Percentiles rank a stretch among this genome's conserved stretches.
phyloP scores from a whole-genome alignment of 140 eudicot genomes.

The Flaveria floridana region DNA sequence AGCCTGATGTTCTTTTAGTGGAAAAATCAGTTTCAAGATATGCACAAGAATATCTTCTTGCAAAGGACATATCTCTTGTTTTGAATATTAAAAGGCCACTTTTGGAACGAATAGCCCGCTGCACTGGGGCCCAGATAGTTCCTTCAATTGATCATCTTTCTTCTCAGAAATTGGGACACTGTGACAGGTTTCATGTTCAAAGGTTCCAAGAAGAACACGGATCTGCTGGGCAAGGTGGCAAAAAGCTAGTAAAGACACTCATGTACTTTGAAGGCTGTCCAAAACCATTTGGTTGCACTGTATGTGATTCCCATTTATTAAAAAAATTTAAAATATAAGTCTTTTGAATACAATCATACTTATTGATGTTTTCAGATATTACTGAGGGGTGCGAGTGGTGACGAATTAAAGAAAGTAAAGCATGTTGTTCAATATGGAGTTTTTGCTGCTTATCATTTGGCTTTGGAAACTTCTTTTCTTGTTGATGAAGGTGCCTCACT shows the following conservation, averaged over 20 bases:
- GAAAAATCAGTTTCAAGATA: constrained; percentile 94
- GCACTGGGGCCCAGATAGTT: constrained; percentile 93
- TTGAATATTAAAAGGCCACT: constrained; percentile 86
- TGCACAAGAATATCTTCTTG: constrained; percentile 96
- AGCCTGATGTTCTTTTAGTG: constrained; percentile 86
- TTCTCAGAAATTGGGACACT: constrained; percentile 73
- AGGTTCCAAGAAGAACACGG: constrained; percentile 88
- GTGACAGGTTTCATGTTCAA: constrained; percentile 79
- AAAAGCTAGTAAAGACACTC: constrained; percentile 78
- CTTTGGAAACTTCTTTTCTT: constrained; percentile 94
- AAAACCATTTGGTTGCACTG: constrained; percentile 96
- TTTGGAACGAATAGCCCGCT: constrained; percentile 94
- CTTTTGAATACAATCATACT: background rate
- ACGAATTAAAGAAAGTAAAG: constrained; percentile 94
- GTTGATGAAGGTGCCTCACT: constrained; percentile 98
- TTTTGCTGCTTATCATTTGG: constrained; percentile 98
- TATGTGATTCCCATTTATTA: constrained; percentile 41
- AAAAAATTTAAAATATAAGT: background rate
- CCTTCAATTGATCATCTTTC: constrained; percentile 95
- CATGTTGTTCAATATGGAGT: constrained; percentile 92
- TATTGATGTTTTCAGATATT: constrained; percentile 59
- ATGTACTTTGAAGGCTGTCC: constrained; percentile 99
- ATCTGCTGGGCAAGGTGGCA: constrained; percentile 76
- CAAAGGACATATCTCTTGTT: constrained; percentile 84
- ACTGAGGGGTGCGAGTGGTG: constrained; percentile 91